These are phyloP conservation scores for Rhizomucor miehei DNA, from an alignment of 371 early-diverging fungal species.

Conservation along the genomic window DNA sequence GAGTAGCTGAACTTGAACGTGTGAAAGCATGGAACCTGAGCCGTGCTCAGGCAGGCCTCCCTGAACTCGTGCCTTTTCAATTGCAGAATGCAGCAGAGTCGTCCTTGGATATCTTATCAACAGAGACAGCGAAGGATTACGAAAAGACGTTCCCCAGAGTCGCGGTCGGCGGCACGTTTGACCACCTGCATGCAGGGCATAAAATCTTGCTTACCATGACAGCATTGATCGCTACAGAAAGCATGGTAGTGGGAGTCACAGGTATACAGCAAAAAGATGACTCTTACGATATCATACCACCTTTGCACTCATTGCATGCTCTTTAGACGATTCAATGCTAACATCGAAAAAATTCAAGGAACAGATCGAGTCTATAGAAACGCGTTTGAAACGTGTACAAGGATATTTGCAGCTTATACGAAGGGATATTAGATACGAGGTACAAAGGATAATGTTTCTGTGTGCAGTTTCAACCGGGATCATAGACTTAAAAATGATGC, in stretches of 20 bases:
- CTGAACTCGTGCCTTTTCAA: no score
- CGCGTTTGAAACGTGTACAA: slow-evolving; percentile 57
- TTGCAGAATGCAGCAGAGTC: no score
- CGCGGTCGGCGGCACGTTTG: slow-evolving; percentile 96
- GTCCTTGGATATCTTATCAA: no score
- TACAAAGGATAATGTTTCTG: no score
- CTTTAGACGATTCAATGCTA: slow-evolving; percentile 63
- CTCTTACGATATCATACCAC: slow-evolving; percentile 9
- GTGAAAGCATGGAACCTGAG: neutral
- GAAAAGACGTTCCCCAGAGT: slow-evolving; percentile 28
- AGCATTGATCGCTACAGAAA: slow-evolving; percentile 58
- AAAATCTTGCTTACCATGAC: slow-evolving; percentile 88
- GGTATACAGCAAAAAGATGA: slow-evolving; percentile 37
- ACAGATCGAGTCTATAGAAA: slow-evolving; percentile 67
- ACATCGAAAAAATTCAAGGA: slow-evolving; percentile 68
- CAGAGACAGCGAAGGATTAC: no score
- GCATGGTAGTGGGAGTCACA: slow-evolving; percentile 76
- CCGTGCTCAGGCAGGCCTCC: neutral
- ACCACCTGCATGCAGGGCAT: slow-evolving; percentile 95
- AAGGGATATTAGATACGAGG: slow-evolving; percentile 46
- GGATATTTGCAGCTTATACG: slow-evolving; percentile 59
- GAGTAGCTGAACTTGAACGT: no score
- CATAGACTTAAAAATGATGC: no score
- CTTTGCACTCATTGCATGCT: neutral
- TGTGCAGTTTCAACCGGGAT: no score